Evolutionary conservation across 208 protist genomes (phyloP), one percentile per base, ranked within the genome.

Genomic region (Crithidia mellificae): DNA sequence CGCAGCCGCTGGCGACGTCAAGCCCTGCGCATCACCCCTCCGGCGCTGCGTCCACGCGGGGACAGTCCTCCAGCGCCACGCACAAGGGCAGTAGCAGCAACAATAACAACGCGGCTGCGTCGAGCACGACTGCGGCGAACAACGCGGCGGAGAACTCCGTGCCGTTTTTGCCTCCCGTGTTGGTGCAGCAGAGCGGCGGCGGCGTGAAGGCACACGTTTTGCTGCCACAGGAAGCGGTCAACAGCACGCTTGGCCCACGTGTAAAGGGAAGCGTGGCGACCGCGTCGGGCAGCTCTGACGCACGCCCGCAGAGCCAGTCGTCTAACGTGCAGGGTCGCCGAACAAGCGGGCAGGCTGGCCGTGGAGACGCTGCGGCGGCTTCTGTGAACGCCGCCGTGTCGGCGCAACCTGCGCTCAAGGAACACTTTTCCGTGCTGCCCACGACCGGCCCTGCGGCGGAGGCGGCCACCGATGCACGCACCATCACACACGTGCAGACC

Each of bases 381-480:
- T 49, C 19, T 20, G 43, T 5, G 19, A 49, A 17, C 43, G 7
- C 38, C 14, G 14, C 14, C 1, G 17, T 11, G 29, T 7, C 8
- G 30, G 20, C 46, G 43, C 51, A 11, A 1, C 6, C 3, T 47
- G n/a, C 41, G 4, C 8, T 53, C 2, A 25, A 22, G 19, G 27
- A 52, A n/a, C 8, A 55, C 14, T 65, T 65, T 29, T 80, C 75
- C 6, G 75, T 80, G 51, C 62, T 80, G n/a, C 70, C 75, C 9
- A 66, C 47, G 41, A 62, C 49, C 0, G 75, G 70, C 17, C 68
- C 64, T 7, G 75, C 69, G 0, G 68, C 68, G 8, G 68, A 67
- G 46, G 69, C 72, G 1, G 73, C 71, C 9, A 59, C 67, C 2
- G 63, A 72, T 29, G 63, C 17, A 2, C 59, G 61, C 27, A 76